Conservation (phyloP, 2,329 filamentous ascomycete species). For the Cytospora leucostoma region DNA sequence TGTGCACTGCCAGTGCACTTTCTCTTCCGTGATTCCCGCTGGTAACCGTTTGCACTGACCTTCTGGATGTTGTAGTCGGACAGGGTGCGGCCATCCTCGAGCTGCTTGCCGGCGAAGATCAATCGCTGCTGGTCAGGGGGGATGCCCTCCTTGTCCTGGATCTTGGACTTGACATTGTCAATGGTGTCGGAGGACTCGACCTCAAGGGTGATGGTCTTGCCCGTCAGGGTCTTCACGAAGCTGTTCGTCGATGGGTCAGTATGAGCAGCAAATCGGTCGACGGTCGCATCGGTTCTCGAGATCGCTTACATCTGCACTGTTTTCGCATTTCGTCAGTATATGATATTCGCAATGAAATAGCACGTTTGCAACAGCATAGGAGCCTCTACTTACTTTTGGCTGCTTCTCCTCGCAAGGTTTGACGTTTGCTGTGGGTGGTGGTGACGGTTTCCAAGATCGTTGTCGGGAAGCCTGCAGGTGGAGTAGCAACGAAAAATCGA, state of each 20-base stretch:
- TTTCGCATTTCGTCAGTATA: slow-evolving; percentile 34
- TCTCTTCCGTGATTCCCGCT: background rate
- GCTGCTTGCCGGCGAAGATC: slow-evolving; percentile 99
- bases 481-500: slow-evolving; percentile 19
- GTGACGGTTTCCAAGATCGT: slow-evolving; percentile 31
- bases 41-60: slow-evolving; percentile 54
- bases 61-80: slow-evolving; percentile 99
- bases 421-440: slow-evolving; percentile 30
- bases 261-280: slow-evolving; percentile 28
- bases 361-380: slow-evolving; percentile 8
- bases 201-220: slow-evolving; percentile 99
- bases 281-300: slow-evolving; percentile 32
- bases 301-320: slow-evolving; percentile 85
- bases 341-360: background rate
- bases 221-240: slow-evolving; percentile 99
- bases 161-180: slow-evolving; percentile 99
- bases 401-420: slow-evolving; percentile 49
- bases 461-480: slow-evolving; percentile 41
- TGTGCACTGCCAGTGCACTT: background rate
- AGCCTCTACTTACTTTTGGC: slow-evolving; percentile 58
- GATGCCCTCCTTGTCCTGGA: slow-evolving; percentile 99
- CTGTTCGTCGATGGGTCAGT: slow-evolving; percentile 49
- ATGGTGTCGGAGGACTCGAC: slow-evolving; percentile 99
- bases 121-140: slow-evolving; percentile 97
- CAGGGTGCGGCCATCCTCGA: slow-evolving; percentile 95